phyloP scores from a whole-genome alignment of 139 green algal genomes.

The Coelastrella sp. region DNA sequence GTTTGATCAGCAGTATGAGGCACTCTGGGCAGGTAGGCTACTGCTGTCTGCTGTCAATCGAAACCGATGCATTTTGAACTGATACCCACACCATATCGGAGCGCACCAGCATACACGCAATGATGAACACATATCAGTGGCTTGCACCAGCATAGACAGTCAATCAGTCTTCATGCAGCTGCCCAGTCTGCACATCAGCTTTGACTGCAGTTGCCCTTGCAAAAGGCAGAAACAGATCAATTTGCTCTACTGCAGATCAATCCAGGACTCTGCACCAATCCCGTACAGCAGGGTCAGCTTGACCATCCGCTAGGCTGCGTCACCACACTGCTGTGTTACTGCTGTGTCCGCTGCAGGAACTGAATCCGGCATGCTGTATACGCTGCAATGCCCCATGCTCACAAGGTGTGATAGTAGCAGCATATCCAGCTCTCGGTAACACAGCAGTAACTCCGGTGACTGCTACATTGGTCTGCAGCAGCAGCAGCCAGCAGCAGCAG shows the following conservation, averaged over 20 bases:
- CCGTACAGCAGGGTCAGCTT: too few relatives aligned
- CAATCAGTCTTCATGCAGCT: too few relatives aligned
- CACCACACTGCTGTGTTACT: not conserved
- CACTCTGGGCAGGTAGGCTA: slow-evolving; percentile 57
- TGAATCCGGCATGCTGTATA: slow-evolving; percentile 58
- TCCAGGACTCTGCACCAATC: too few relatives aligned
- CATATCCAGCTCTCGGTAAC: not conserved
- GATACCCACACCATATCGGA: too few relatives aligned
- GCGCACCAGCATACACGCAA: too few relatives aligned
- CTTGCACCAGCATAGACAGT: too few relatives aligned
- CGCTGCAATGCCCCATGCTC: slow-evolving; percentile 58
- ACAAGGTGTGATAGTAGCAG: slow-evolving; percentile 8
- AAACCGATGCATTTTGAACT: not conserved
- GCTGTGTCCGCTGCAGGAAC: slow-evolving; percentile 55
- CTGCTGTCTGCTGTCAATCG: not conserved
- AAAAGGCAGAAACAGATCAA: too few relatives aligned
- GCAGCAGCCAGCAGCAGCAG: not conserved
- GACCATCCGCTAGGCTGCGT: too few relatives aligned
- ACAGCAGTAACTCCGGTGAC: not conserved
- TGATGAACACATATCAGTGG: too few relatives aligned
- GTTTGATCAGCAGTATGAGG: slow-evolving; percentile 58
- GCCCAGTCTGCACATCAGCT: too few relatives aligned
- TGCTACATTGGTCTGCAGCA: not conserved
- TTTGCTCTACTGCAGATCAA: too few relatives aligned
- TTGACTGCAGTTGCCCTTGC: too few relatives aligned